Evolutionary conservation across 2,329 filamentous ascomycete species (phyloP), one percentile per base, ranked within the genome.

Genomic region (Thelonectria blattea): DNA sequence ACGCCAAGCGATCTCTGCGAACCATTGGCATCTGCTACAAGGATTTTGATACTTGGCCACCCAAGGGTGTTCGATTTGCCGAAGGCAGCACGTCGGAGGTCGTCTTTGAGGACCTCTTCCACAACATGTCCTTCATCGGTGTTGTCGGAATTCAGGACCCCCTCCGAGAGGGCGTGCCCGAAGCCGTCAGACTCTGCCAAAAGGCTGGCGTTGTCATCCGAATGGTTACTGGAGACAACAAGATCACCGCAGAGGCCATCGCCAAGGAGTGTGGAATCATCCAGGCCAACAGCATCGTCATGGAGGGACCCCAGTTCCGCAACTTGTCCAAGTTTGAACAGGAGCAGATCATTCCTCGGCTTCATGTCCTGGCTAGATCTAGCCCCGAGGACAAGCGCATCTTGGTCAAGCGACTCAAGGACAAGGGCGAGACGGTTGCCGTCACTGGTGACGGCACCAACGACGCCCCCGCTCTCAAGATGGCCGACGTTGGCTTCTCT

Each of bases 151-250:
- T 94, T 63, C 91, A 93, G 72, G 91, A 94, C 73, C 91, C 91
- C 46, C 83, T 93, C 12, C 89, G 91, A 62, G 82, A 85, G 0
- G 91, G 90, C 62, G 91, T 93, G n/a, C 81, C 81, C 2, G 86
- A 92, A 52, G 90, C 91, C 11, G 91, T 94, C 27, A 80, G 80
- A 60, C 82, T 88, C 59, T 93, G 91, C 71, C 90, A 93, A 72
- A 82, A 84, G 57, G 91, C 91, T 5, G 91, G 91, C 61, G 91
- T 94, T 11, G 85, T 89, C 62, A 90, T 93, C 17, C 89, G 91
- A 70, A 94, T 94, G 91, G 91, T 94, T 3, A 94, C 91, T 5
- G 91, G 91, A 64, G 91, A 94, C 78, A 93, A 94, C 77, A 87
- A 90, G 66, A 78, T 91, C 60, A 94, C 91, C 8, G 91, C 91